Conservation (phyloP, 2,329 filamentous ascomycete species). For the Ascochyta rabiei region DNA sequence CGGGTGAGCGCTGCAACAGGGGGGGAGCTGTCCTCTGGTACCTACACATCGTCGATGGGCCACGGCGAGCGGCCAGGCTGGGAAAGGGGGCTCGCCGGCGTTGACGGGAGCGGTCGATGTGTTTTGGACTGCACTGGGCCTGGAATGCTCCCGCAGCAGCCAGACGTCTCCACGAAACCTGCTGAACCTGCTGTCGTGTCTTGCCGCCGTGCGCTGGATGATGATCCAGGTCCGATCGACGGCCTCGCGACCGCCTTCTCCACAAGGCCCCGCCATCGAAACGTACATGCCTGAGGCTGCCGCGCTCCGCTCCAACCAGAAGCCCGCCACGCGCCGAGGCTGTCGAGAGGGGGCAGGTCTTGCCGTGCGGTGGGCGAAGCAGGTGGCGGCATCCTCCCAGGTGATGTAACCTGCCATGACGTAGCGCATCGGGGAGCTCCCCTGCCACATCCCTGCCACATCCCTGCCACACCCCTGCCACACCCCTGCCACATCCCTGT, state of each 20-base stretch:
- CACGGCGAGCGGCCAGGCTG: slow-evolving; percentile 30
- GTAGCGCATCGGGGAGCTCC: slow-evolving; percentile 26
- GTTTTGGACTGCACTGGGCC: background rate
- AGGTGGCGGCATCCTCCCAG: slow-evolving; percentile 22
- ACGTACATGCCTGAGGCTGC: slow-evolving; percentile 21
- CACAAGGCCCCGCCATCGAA: slow-evolving; percentile 19
- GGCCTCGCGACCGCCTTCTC: slow-evolving; percentile 26
- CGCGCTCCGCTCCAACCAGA: slow-evolving; percentile 27
- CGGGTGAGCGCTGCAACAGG: slow-evolving; percentile 30
- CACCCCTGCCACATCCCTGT: slow-evolving; percentile 16
- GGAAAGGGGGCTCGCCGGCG: slow-evolving; percentile 19
- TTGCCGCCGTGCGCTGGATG: slow-evolving; percentile 9
- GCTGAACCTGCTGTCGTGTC: slow-evolving; percentile 12
- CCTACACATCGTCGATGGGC: slow-evolving; percentile 41
- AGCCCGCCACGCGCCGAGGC: slow-evolving; percentile 12
- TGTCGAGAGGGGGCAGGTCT: slow-evolving; percentile 16
- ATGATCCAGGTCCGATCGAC: slow-evolving; percentile 40
- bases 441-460: slow-evolving; percentile 14
- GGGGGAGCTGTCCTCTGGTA: slow-evolving; percentile 36
- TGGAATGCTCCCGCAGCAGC: slow-evolving; percentile 5
- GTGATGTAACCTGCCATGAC: slow-evolving; percentile 19
- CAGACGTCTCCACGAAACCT: slow-evolving; percentile 11
- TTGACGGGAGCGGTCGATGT: background rate
- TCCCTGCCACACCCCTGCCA: slow-evolving; percentile 18
- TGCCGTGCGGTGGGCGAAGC: slow-evolving; percentile 29